These are phyloP conservation scores for Fragaria nilgerrensis DNA, from an alignment of 306 rosid genomes.

Conservation along the genomic window DNA sequence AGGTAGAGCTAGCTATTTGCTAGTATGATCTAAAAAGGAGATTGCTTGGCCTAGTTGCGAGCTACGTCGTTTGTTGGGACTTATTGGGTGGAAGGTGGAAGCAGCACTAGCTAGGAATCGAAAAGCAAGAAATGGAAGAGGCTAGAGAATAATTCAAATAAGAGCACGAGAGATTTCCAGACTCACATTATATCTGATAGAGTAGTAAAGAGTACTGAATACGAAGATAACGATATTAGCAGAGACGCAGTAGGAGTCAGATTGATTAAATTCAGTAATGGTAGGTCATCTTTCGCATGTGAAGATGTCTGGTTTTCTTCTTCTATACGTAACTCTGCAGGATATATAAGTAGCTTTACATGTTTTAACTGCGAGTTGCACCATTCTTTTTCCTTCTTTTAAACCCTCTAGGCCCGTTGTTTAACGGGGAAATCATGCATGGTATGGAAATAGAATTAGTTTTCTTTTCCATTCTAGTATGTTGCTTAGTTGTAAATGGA, in stretches of 20 bases:
- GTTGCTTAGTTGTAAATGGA: too few relatives aligned
- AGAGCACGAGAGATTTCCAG: constrained; percentile 2
- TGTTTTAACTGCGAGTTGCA: not conserved
- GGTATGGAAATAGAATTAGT: too few relatives aligned
- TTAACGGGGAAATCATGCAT: too few relatives aligned
- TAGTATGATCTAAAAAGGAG: constrained; percentile 9
- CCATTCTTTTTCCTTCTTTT: not conserved
- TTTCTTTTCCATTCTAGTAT: too few relatives aligned
- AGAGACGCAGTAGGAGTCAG: constrained; percentile 10
- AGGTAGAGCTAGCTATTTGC: not conserved
- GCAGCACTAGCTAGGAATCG: not conserved
- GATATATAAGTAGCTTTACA: not conserved
- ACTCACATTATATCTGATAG: not conserved
- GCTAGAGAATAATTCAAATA: not conserved
- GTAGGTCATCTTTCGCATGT: constrained; percentile 38
- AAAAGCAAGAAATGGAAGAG: not conserved
- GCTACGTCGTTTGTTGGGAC: constrained; percentile 2
- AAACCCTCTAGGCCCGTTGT: not conserved
- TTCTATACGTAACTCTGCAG: constrained; percentile 16
- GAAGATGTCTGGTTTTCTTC: constrained; percentile 32
- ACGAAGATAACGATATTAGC: constrained; percentile 11
- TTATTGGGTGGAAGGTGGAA: not conserved
- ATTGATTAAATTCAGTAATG: not conserved
- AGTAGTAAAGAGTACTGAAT: not conserved
- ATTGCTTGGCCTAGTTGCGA: not conserved